phyloP scores from a whole-genome alignment of 2,329 filamentous ascomycete species.

The Penicillium sp. region DNA sequence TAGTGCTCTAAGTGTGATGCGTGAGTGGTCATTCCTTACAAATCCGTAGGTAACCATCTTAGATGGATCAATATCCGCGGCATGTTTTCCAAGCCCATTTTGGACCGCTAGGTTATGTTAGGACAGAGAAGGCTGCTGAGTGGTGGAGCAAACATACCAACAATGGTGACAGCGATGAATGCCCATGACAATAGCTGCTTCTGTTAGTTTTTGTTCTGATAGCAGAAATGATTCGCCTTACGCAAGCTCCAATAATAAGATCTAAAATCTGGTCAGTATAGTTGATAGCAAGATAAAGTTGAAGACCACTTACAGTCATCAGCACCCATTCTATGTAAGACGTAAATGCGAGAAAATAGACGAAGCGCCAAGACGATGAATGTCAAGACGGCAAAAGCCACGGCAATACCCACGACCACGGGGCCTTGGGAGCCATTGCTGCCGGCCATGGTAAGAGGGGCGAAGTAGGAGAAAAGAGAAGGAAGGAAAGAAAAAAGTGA shows the following conservation, averaged over 20 bases:
- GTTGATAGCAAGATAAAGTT: background rate
- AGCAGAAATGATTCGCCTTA: slow-evolving; percentile 15
- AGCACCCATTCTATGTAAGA: slow-evolving; percentile 33
- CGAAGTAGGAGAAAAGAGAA: background rate
- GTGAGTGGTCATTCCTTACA: slow-evolving; percentile 7
- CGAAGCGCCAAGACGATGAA: slow-evolving; percentile 40
- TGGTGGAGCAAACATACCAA: slow-evolving; percentile 25
- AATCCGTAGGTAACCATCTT: slow-evolving; percentile 20
- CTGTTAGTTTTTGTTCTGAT: slow-evolving; percentile 1
- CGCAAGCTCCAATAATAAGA: slow-evolving; percentile 33
- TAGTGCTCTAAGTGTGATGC: background rate
- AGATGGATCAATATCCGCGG: slow-evolving; percentile 9
- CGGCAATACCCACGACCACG: slow-evolving; percentile 34
- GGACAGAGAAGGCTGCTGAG: background rate
- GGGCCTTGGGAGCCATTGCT: slow-evolving; percentile 35
- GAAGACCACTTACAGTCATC: slow-evolving; percentile 32
- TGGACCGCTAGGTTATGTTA: slow-evolving; percentile 18
- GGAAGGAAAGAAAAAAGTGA: no score
- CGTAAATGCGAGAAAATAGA: slow-evolving; percentile 42
- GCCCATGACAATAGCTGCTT: slow-evolving; percentile 36
- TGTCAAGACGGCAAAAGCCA: slow-evolving; percentile 42
- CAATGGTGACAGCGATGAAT: slow-evolving; percentile 38
- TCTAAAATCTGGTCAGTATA: slow-evolving; percentile 21
- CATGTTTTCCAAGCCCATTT: slow-evolving; percentile 22
- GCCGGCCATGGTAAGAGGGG: slow-evolving; percentile 17